Conservation (phyloP, 768 basidiomycete genomes). For the Amanita jacksonii region DNA sequence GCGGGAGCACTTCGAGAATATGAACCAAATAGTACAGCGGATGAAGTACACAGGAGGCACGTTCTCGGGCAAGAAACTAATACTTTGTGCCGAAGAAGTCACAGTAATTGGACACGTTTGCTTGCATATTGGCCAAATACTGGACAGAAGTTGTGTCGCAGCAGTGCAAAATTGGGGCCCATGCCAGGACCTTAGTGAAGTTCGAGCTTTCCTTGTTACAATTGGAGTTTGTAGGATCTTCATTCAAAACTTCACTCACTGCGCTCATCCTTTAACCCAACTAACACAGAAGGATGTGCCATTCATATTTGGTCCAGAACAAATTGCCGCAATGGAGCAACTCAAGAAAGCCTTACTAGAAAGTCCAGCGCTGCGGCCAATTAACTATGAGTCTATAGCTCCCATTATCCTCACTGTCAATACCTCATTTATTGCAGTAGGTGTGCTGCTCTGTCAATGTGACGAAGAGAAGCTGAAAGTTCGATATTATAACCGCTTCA, state of each 20-base stretch:
- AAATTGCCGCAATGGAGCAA: conserved; percentile 13
- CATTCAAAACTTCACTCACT: conserved; percentile 19
- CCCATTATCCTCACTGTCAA: conserved; percentile 28
- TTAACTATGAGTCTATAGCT: conserved; percentile 26
- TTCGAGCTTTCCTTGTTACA: conserved; percentile 22
- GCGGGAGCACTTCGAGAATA: conserved; percentile 26
- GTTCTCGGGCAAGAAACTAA: conserved; percentile 16
- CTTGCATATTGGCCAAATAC: conserved; percentile 22
- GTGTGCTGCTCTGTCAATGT: conserved; percentile 23
- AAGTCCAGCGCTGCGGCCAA: conserved; percentile 19
- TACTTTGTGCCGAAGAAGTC: conserved; percentile 11
- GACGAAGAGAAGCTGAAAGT: too few species aligned
- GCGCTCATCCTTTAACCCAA: conserved; percentile 15
- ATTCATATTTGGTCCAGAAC: conserved; percentile 21
- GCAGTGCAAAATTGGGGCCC: conserved; percentile 21
- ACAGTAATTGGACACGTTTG: conserved; percentile 26
- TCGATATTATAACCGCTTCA: conserved; percentile 20
- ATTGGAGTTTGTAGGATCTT: conserved; percentile 20
- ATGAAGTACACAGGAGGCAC: conserved; percentile 22
- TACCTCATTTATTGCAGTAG: conserved; percentile 23
- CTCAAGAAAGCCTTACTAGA: conserved; percentile 18
- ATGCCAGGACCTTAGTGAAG: conserved; percentile 14
- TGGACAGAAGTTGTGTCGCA: conserved; percentile 15
- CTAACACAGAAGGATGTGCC: conserved; percentile 19
- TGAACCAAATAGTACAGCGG: conserved; percentile 25